These are phyloP conservation scores for Coemansia sp. DNA, from an alignment of 192 early-diverging fungal genomes.

Conservation along the genomic window DNA sequence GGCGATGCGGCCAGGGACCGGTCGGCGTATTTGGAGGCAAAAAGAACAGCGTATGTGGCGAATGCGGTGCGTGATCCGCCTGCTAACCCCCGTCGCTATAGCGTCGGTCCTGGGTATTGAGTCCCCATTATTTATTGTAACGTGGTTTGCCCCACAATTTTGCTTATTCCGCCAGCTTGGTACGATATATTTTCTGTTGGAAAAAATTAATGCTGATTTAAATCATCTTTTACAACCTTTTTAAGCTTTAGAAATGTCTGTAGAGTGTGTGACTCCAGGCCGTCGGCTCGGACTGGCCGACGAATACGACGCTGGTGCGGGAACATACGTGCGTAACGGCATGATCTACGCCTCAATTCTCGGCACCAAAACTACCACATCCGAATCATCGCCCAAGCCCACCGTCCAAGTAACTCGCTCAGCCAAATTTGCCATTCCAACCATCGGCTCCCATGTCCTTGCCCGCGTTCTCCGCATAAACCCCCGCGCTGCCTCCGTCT, in stretches of 20 bases:
- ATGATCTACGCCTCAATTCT: conserved; percentile 65
- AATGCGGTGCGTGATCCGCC: too few species aligned
- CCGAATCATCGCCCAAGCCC: conserved; percentile 17
- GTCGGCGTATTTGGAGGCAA: not conserved
- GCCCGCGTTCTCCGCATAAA: conserved; percentile 90
- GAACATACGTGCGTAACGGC: conserved; percentile 70
- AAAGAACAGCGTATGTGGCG: too few species aligned
- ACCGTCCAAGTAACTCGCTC: conserved; percentile 60
- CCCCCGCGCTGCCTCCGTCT: conserved; percentile 79
- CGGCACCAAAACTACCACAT: conserved; percentile 23
- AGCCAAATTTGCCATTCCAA: conserved; percentile 70
- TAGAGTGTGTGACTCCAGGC: conserved; percentile 67
- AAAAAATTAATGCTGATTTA: too few species aligned
- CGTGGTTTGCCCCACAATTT: too few species aligned
- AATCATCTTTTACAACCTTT: too few species aligned
- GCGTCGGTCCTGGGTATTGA: too few species aligned
- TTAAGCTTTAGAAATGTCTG: not conserved
- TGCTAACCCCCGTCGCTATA: too few species aligned
- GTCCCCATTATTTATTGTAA: too few species aligned
- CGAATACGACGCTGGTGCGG: conserved; percentile 66
- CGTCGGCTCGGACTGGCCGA: conserved; percentile 68
- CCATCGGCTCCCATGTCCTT: conserved; percentile 72
- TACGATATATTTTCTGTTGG: too few species aligned
- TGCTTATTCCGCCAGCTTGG: too few species aligned
- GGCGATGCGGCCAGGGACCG: not conserved